A percentile compares a stretch with the other conserved stretches of the same genome.
Conservation (phyloP, 805 yeast species). For the Cyberlindnera mycetangii region DNA sequence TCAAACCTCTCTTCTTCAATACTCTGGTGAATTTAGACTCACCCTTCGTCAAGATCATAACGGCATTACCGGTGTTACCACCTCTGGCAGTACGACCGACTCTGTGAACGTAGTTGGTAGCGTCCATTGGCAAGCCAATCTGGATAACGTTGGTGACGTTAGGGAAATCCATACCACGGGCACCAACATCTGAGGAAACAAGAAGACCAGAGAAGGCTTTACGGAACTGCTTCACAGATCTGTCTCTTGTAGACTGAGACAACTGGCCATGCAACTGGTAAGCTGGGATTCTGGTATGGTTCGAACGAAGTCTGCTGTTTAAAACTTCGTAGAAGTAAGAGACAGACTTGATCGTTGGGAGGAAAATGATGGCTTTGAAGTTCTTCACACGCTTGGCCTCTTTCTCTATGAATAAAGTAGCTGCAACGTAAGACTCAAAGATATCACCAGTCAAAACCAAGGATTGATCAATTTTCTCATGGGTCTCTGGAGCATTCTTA, state of each 20-base stretch:
- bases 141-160: slow-evolving; percentile 83
- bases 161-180: slow-evolving; percentile 96
- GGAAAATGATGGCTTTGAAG: slow-evolving; percentile 79
- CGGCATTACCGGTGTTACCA: slow-evolving; percentile 73
- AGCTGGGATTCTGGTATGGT: slow-evolving; percentile 30
- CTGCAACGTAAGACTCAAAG: slow-evolving; percentile 58
- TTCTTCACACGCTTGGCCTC: slow-evolving; percentile 34
- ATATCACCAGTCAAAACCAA: slow-evolving; percentile 52
- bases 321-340: slow-evolving; percentile 40
- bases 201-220: slow-evolving; percentile 50
- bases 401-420: slow-evolving; percentile 46
- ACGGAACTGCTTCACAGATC: slow-evolving; percentile 53
- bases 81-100: slow-evolving; percentile 97
- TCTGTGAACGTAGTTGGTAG: slow-evolving; percentile 85
- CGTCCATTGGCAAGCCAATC: slow-evolving; percentile 68
- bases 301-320: slow-evolving; percentile 17
- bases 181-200: slow-evolving; percentile 89
- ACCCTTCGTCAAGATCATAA: slow-evolving; percentile 50
- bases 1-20: slow-evolving; percentile 53
- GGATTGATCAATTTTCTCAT: slow-evolving; percentile 72
- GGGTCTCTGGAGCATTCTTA: slow-evolving; percentile 70
- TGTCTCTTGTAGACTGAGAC: slow-evolving; percentile 65
- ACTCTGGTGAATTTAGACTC: slow-evolving; percentile 56
- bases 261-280: slow-evolving; percentile 68
- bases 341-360: slow-evolving; percentile 73